These are phyloP conservation scores for Stemphylium lycopersici DNA, from an alignment of 2,329 filamentous ascomycete species.

Conservation along the genomic window DNA sequence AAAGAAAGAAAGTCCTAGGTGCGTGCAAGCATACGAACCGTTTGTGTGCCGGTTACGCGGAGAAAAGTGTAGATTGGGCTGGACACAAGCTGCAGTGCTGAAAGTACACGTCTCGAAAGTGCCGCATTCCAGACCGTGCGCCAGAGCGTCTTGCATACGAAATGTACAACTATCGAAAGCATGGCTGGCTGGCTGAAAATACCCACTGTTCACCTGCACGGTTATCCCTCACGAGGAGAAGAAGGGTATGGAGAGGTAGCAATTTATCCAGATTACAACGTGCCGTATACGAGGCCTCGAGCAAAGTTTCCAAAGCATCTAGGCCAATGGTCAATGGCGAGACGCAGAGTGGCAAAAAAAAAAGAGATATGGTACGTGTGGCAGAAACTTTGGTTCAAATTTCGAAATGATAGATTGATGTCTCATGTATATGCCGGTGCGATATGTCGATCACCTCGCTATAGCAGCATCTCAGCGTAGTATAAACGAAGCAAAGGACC, in stretches of 20 bases:
- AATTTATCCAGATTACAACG: slow-evolving; percentile 27
- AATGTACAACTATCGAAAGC: background rate
- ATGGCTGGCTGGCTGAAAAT: slow-evolving; percentile 5
- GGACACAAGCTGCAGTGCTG: background rate
- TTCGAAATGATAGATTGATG: slow-evolving; percentile 14
- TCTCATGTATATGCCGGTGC: background rate
- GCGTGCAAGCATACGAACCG: background rate
- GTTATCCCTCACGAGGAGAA: background rate
- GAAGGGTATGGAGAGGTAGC: slow-evolving; percentile 8
- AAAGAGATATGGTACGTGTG: background rate
- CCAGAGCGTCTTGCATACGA: too few relatives aligned
- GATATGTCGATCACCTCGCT: slow-evolving; percentile 5
- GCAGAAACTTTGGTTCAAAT: slow-evolving; percentile 11
- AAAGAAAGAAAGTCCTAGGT: background rate
- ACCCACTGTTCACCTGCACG: background rate
- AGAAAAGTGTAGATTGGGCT: slow-evolving; percentile 13
- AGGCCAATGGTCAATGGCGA: background rate
- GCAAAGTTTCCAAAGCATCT: slow-evolving; percentile 2
- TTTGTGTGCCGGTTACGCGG: slow-evolving; percentile 5
- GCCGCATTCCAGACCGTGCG: background rate
- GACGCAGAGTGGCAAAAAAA: slow-evolving; percentile 14
- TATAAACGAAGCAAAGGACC: slow-evolving; percentile 1
- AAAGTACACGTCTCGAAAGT: background rate
- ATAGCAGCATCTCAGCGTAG: background rate
- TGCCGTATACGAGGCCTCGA: slow-evolving; percentile 22